phyloP scores from a whole-genome alignment of 176 grass and related monocot species.

The Oryza meyeriana region DNA sequence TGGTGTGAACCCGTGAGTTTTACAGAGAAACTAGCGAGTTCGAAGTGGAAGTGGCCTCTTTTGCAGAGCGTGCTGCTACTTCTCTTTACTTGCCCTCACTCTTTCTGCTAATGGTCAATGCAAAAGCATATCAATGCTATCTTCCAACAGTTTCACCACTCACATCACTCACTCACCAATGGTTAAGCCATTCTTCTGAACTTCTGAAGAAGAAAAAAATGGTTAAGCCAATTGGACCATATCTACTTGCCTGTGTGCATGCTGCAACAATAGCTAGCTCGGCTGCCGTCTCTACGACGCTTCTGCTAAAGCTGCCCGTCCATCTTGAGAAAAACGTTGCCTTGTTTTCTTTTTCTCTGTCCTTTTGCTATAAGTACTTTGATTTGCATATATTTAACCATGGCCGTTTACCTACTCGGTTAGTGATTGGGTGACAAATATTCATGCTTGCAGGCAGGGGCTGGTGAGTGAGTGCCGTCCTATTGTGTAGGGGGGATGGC shows the following conservation, averaged over 20 bases:
- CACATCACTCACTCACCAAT: not conserved
- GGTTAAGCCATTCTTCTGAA: not conserved
- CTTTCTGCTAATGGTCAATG: constrained; percentile 29
- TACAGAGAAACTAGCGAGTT: not conserved
- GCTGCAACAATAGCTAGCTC: constrained; percentile 10
- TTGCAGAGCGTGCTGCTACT: not conserved
- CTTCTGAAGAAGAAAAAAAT: not conserved
- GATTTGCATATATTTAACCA: not conserved
- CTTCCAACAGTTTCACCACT: constrained; percentile 15
- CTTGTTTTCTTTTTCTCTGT: not conserved
- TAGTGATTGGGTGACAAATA: constrained; percentile 13
- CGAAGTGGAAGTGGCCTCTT: not conserved
- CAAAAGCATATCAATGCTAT: not conserved
- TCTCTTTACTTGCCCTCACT: constrained; percentile 18
- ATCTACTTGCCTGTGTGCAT: not conserved
- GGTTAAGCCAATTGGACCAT: not conserved
- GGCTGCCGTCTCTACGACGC: not conserved
- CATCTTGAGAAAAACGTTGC: constrained; percentile 26
- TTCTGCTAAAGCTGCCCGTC: constrained; percentile 11
- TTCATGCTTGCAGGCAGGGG: not conserved
- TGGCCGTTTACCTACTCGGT: constrained; percentile 6
- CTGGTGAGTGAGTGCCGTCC: constrained; percentile 16
- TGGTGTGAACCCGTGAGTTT: constrained; percentile 8
- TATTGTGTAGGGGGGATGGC: constrained; percentile 12
- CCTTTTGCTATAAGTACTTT: not conserved